Base-by-base conservation (phyloP, 192 early-diverging fungal genomes). In the Ramicandelaber brevisporus region DNA sequence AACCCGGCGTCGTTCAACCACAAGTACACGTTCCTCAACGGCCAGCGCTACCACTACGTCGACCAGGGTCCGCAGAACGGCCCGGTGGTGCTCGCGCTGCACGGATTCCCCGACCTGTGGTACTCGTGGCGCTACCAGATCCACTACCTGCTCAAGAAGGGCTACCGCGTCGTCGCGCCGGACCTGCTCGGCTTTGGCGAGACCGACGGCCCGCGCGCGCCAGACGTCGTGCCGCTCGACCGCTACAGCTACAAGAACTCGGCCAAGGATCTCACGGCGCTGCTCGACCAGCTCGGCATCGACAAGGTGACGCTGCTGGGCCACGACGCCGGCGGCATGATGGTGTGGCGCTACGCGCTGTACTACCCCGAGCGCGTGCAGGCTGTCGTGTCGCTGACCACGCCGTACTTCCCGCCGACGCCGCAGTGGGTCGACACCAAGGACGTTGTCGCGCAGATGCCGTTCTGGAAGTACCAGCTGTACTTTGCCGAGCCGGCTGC, bases 271-370 rank as follows among this genome's bases (percentile, higher is more conserved):
- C 14, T 78, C 18, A 40, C 38, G 8, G 55, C 27, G 18, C 40
- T 78, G 11, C 46, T 75, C 32, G 65, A 73, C 33, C 50, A 61
- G 26, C 31, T 70, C 33, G 34, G 50, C 7, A 21, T 65, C 2
- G 36, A 36, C 21, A 61, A 48, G 10, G 61, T 59, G 6, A 56
- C 60, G 4, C 48, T 65, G 14, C 28, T 71, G 14, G 71, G 63
- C 12, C 74, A 78, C 28, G 70, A 78, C 43, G 74, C 66, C 68
- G 67, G 72, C 27, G 66, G 57, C n/a, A 15, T 32, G 18, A 21
- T 55, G 1, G 46, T 22, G 11, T 74, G 69, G 67, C 36, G 58
- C n/a, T 38, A 67, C 15, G 48, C 52, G 6, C 36, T 57, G 22
- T 56, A 49, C 34, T 65, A 61, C 36, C 67, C 74, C 5, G 55